Base-by-base conservation (phyloP, 1,139 yeast genomes). In the Pichia sp. region DNA sequence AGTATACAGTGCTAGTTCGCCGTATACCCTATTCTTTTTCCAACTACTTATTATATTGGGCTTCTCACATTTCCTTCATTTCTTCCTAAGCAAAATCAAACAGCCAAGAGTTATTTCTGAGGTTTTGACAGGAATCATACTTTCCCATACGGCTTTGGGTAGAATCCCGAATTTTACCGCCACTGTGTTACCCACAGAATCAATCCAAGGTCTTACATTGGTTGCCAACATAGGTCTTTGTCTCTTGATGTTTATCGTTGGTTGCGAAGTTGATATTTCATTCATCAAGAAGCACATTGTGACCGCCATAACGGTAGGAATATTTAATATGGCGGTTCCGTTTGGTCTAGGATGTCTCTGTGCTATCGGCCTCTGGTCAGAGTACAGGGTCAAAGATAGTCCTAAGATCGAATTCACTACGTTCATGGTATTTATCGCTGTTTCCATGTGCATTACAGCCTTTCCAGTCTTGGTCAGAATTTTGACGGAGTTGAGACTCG, bases 61-160 rank as follows among this genome's bases (percentile, higher is more conserved):
- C 31, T 59, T 77, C 39, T 78, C 81, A 48, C 77, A 78, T 44
- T 32, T 77, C 4, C 55, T 84, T 5, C 80, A 82, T 55, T 65
- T 68, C 41, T 86, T 88, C 0, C 63, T 84, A 28, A 68, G 77
- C 9, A 70, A 62, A 49, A 57, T 84, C 38, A 77, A 77, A 52
- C 92, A 85, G 59, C 95, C 94, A 0, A 69, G 79, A 46, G 94
- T 84, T 38, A 82, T 84, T 45, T 85, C 88, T 5, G 94, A 84
- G 57, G 92, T 84, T 44, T 68, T 84, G 16, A 71, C 86, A 1
- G 95, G 94, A 26, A 79, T 85, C 41, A 55, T 84, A 2, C 63
- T 85, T 44, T 90, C 90, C 0, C 87, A 87, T 1, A 64, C 77
- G 1, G 90, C 75, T 1, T 63, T 85, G 66, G 94, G 92, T 3